Percentiles rank a stretch among this genome's conserved stretches.
These are phyloP conservation scores for Phytophthora europaea DNA, from an alignment of 352 stramenopile genomes.

Conservation along the genomic window DNA sequence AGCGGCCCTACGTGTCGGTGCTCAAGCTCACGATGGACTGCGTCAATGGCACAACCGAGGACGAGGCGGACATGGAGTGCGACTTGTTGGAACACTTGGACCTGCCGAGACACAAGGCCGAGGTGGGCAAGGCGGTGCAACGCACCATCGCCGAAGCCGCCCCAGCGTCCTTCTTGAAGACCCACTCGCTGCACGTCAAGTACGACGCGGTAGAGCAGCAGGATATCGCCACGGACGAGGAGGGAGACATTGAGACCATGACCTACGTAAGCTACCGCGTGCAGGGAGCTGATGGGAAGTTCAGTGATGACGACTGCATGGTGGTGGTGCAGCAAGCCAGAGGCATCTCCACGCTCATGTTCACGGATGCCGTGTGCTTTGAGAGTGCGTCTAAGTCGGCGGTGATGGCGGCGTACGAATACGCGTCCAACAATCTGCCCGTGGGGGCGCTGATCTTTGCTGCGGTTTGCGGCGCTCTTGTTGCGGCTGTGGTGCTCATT, in stretches of 20 bases:
- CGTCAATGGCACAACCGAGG: conserved; percentile 41
- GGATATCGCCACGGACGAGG: conserved; percentile 33
- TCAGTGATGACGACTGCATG: conserved; percentile 57
- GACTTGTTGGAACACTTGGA: conserved; percentile 71
- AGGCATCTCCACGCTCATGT: conserved; percentile 62
- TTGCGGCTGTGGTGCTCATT: conserved; percentile 49
- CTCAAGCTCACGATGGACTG: conserved; percentile 71
- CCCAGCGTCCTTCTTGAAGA: conserved; percentile 45
- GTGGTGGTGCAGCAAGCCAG: conserved; percentile 55
- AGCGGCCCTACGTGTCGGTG: conserved; percentile 66
- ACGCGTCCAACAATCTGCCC: conserved; percentile 49
- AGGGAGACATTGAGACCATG: conserved; percentile 40
- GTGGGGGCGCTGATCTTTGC: conserved; percentile 52
- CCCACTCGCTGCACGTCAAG: conserved; percentile 51
- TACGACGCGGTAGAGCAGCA: conserved; percentile 69
- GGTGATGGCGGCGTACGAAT: conserved; percentile 39
- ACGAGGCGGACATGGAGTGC: conserved; percentile 44
- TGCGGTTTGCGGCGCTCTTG: conserved; percentile 39
- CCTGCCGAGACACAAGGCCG: conserved; percentile 56
- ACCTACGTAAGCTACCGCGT: conserved; percentile 71
- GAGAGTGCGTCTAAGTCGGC: conserved; percentile 35
- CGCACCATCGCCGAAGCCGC: conserved; percentile 54
- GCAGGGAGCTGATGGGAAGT: conserved; percentile 18
- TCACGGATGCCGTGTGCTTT: conserved; percentile 66
- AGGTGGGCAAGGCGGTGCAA: conserved; percentile 53